Conservation (phyloP, 305 asterid genomes). For the Fraxinus floribunda region DNA sequence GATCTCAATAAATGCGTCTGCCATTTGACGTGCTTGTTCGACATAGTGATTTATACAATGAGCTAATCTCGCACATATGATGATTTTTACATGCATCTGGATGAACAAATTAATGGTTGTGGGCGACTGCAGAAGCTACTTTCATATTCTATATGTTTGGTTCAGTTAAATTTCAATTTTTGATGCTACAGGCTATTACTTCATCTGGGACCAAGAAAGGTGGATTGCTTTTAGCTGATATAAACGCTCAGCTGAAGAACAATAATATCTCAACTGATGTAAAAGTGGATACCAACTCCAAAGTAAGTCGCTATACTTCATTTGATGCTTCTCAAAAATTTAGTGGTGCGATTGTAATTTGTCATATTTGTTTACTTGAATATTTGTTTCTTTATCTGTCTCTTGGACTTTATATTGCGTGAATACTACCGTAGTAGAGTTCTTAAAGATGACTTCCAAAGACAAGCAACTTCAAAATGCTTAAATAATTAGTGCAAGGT, state of each 20-base stretch:
- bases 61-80: neutral
- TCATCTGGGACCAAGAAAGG: conserved; percentile 80
- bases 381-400: neutral
- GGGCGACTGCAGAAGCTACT: neutral
- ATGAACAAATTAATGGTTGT: conserved; percentile 14
- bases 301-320: conserved; percentile 42
- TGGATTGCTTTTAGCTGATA: conserved; percentile 67
- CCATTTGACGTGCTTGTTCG: neutral
- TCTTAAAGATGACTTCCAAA: neutral
- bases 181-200: conserved; percentile 62
- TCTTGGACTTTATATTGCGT: neutral
- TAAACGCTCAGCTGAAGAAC: conserved; percentile 74
- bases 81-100: conserved; percentile 12
- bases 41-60: neutral
- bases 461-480: too few species aligned
- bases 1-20: neutral
- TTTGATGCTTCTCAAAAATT: neutral
- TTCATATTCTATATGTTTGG: conserved; percentile 5
- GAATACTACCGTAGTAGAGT: neutral
- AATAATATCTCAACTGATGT: conserved; percentile 80
- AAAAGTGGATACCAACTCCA: conserved; percentile 80
- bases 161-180: neutral
- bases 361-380: neutral
- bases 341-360: neutral
- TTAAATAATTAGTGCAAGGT: too few species aligned